These are phyloP conservation scores for Suillus alpinus DNA, from an alignment of 768 basidiomycete species.

Conservation along the genomic window DNA sequence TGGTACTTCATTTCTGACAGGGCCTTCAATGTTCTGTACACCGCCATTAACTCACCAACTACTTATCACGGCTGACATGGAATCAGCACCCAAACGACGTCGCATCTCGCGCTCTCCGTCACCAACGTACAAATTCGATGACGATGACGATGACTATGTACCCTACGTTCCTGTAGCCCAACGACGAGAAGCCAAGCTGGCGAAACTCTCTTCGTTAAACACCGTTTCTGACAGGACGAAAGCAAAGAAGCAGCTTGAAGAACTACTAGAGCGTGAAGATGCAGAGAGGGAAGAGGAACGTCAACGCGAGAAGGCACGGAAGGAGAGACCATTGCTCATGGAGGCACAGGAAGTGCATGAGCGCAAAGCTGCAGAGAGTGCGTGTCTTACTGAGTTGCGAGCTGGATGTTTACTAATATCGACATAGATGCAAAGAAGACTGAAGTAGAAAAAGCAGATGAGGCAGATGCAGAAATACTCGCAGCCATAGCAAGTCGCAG, in stretches of 20 bases:
- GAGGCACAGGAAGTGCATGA: slow-evolving; percentile 96
- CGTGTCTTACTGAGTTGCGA: slow-evolving; percentile 10
- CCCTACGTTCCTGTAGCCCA: slow-evolving; percentile 88
- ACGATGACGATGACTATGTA: slow-evolving; percentile 68
- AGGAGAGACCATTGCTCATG: slow-evolving; percentile 82
- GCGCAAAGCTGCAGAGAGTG: slow-evolving; percentile 79
- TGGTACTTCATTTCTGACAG: background rate
- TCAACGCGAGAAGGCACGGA: slow-evolving; percentile 69
- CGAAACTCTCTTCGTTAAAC: slow-evolving; percentile 66
- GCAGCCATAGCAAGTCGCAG: slow-evolving; percentile 88
- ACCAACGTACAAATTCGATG: slow-evolving; percentile 54
- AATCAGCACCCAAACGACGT: slow-evolving; percentile 45
- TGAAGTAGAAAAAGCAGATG: slow-evolving; percentile 79
- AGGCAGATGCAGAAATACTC: slow-evolving; percentile 87
- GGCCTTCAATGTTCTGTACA: background rate
- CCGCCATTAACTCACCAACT: background rate
- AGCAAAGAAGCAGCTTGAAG: slow-evolving; percentile 50
- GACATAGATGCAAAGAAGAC: slow-evolving; percentile 80
- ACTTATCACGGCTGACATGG: slow-evolving; percentile 4
- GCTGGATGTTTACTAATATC: slow-evolving; percentile 15
- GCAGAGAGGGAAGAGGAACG: slow-evolving; percentile 78
- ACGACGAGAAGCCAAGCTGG: slow-evolving; percentile 76
- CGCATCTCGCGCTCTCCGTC: slow-evolving; percentile 57
- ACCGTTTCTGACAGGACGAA: slow-evolving; percentile 52
- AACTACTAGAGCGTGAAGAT: slow-evolving; percentile 61